A percentile compares a stretch with the other conserved stretches of the same genome.
Conservation (phyloP, 257 asterid genomes). For the Solanum corneliomulleri region DNA sequence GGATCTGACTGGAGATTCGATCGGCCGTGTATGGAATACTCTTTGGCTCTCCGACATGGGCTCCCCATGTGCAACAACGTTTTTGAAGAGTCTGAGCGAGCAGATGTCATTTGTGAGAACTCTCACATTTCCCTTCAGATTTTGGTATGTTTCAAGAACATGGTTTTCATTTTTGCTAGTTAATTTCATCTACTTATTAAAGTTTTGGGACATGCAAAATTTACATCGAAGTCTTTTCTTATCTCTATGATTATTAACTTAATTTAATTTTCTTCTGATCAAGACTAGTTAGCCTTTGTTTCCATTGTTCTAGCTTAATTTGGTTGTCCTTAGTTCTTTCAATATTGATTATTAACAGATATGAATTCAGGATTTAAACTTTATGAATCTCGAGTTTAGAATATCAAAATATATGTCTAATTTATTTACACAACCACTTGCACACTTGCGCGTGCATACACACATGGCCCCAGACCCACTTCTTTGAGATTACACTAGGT, state of each 20-base stretch:
- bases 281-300: background rate
- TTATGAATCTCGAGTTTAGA: background rate
- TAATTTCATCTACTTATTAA: background rate
- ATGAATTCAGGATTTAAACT: background rate
- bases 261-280: background rate
- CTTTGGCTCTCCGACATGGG: background rate
- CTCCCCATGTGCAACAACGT: background rate
- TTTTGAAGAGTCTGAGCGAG: background rate
- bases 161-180: background rate
- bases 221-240: background rate
- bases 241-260: background rate
- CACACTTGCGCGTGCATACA: background rate
- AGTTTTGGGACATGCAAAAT: background rate
- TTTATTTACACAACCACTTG: background rate
- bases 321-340: background rate
- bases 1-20: background rate
- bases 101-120: background rate
- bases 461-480: background rate
- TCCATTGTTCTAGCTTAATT: background rate
- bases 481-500: background rate
- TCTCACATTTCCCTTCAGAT: background rate
- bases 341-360: background rate
- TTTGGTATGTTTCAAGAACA: constrained; percentile 4
- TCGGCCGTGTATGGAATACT: background rate
- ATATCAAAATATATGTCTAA: background rate